Evolutionary conservation across 768 basidiomycete genomes (phyloP).

Genomic region (Tubosaeta sp.): DNA sequence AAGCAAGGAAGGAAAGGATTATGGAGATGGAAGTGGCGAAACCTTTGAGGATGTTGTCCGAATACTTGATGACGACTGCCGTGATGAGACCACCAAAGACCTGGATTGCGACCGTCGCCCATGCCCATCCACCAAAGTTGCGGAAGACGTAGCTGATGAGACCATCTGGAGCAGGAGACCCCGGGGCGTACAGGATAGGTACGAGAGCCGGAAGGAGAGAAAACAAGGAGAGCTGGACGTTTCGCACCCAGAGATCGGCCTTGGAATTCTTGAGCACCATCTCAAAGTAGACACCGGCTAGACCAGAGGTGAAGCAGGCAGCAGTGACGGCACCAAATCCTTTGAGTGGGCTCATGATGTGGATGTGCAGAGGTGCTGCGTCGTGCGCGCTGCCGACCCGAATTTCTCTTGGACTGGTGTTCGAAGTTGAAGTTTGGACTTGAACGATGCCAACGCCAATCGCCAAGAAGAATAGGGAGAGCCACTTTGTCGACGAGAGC

Average conservation of each 20-base stretch:
- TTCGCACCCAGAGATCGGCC: slow-evolving; percentile 86
- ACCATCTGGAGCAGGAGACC: slow-evolving; percentile 40
- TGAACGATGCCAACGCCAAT: slow-evolving; percentile 94
- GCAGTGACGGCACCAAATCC: slow-evolving; percentile 81
- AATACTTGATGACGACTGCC: slow-evolving; percentile 95
- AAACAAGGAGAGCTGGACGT: slow-evolving; percentile 85
- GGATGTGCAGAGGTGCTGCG: slow-evolving; percentile 51
- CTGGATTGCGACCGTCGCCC: slow-evolving; percentile 87
- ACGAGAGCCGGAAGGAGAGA: slow-evolving; percentile 85
- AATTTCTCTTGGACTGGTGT: slow-evolving; percentile 28
- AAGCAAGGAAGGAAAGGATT: slow-evolving; percentile 91
- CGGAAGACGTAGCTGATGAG: slow-evolving; percentile 62
- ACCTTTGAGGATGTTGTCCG: slow-evolving; percentile 94
- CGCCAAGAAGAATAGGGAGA: slow-evolving; percentile 82
- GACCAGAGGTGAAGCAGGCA: slow-evolving; percentile 86
- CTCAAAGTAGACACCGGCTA: slow-evolving; percentile 92
- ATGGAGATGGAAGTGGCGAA: slow-evolving; percentile 95
- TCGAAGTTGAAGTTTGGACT: slow-evolving; percentile 62
- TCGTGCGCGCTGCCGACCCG: slow-evolving; percentile 69
- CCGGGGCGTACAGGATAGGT: slow-evolving; percentile 62
- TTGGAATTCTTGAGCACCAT: slow-evolving; percentile 85
- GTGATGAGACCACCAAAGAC: slow-evolving; percentile 93
- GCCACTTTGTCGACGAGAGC: slow-evolving; percentile 76
- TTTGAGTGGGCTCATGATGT: slow-evolving; percentile 77
- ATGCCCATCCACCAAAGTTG: slow-evolving; percentile 93